Evolutionary conservation across 2,329 filamentous ascomycete species (phyloP).

Genomic region (Esteya vermicola): DNA sequence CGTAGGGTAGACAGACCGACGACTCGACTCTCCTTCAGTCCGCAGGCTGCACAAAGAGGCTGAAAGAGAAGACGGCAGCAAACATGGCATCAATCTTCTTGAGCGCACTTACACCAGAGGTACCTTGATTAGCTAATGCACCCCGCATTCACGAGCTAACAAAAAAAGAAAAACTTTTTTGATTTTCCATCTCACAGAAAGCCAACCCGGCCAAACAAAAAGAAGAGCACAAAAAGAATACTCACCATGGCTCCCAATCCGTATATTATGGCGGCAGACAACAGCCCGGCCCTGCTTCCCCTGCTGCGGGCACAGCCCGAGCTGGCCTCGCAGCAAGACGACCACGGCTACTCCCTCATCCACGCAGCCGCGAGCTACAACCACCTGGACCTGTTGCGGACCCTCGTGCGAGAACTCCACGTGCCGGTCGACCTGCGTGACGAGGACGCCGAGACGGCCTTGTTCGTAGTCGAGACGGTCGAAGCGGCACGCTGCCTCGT

Average conservation of each 20-base stretch:
- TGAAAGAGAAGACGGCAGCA: no score
- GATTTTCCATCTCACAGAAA: no score
- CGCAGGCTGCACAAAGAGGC: no score
- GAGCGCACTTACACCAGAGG: no score
- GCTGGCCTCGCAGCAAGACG: slow-evolving; percentile 71
- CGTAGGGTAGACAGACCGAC: no score
- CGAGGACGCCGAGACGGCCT: slow-evolving; percentile 84
- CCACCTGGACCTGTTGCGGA: slow-evolving; percentile 65
- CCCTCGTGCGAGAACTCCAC: slow-evolving; percentile 60
- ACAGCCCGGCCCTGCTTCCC: slow-evolving; percentile 56
- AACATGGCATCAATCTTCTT: no score
- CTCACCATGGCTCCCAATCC: slow-evolving; percentile 40
- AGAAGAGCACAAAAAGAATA: no score
- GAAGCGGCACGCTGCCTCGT: slow-evolving; percentile 67
- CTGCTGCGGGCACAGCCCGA: slow-evolving; percentile 60
- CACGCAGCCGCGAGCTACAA: slow-evolving; percentile 91
- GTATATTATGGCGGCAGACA: slow-evolving; percentile 70
- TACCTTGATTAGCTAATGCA: no score
- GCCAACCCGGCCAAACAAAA: no score
- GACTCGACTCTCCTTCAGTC: no score
- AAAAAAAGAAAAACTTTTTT: no score
- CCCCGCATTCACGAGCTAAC: no score
- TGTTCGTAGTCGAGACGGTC: slow-evolving; percentile 79
- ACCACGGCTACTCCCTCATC: slow-evolving; percentile 84
- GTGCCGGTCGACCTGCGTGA: slow-evolving; percentile 73